Evolutionary conservation across 2,329 filamentous ascomycete species (phyloP).

Genomic region (Magnaporthiopsis incrustans): DNA sequence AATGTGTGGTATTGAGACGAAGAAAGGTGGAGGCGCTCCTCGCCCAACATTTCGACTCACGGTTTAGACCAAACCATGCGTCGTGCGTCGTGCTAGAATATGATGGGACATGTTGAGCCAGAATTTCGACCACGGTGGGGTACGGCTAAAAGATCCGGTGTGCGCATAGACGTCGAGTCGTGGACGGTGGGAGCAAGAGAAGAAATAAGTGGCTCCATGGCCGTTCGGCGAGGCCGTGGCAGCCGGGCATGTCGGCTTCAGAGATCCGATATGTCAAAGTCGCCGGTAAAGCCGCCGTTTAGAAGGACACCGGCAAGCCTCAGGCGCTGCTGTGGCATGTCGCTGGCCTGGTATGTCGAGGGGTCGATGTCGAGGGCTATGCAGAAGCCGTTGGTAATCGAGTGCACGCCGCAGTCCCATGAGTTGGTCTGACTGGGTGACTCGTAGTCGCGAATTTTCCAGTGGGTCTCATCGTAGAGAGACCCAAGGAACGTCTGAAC

Average conservation of each 20-base stretch:
- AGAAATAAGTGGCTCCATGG: background rate
- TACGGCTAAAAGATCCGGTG: background rate
- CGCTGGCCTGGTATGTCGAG: slow-evolving; percentile 38
- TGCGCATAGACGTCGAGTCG: background rate
- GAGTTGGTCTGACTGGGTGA: slow-evolving; percentile 56
- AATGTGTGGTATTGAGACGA: background rate
- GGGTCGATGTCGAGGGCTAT: slow-evolving; percentile 46
- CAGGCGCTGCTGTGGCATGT: slow-evolving; percentile 52
- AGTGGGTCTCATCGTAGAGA: slow-evolving; percentile 46
- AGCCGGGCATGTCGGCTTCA: slow-evolving; percentile 13
- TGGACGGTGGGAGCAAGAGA: background rate
- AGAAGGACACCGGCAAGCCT: slow-evolving; percentile 58
- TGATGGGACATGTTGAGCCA: background rate
- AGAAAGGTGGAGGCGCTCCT: background rate
- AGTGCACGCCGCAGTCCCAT: slow-evolving; percentile 71
- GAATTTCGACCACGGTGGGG: background rate
- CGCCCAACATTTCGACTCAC: background rate
- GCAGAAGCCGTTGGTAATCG: slow-evolving; percentile 64
- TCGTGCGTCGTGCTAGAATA: background rate
- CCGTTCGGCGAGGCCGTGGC: background rate
- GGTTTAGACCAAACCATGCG: background rate
- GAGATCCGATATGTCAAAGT: slow-evolving; percentile 42
- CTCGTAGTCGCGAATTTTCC: slow-evolving; percentile 43
- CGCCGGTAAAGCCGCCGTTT: slow-evolving; percentile 56
- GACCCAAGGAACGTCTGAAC: slow-evolving; percentile 49